Evolutionary conservation across 306 rosid species (phyloP).

Genomic region (Malus asiatica): DNA sequence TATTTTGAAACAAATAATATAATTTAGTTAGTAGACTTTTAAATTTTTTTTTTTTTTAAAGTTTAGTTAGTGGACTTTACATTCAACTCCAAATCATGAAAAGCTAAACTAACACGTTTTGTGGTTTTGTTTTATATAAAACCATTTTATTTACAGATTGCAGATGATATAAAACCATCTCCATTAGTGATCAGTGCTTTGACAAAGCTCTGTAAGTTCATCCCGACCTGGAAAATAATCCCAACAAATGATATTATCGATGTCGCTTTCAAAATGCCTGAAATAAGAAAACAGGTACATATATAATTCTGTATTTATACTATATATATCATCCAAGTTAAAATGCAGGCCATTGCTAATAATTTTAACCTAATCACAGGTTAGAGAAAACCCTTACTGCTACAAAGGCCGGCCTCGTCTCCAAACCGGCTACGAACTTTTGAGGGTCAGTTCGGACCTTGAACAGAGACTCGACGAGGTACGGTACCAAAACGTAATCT

Average conservation of each 20-base stretch:
- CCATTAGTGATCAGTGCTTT: constrained; percentile 21
- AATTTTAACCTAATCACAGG: constrained; percentile 16
- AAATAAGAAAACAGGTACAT: constrained; percentile 54
- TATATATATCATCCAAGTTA: not conserved
- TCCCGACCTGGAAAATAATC: constrained; percentile 69
- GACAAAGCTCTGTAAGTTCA: constrained; percentile 41
- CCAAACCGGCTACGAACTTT: constrained; percentile 66
- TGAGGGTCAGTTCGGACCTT: constrained; percentile 39
- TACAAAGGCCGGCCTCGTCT: constrained; percentile 79
- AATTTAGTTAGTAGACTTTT: not conserved
- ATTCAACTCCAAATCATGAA: not conserved
- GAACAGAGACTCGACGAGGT: constrained; percentile 54
- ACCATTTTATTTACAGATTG: constrained; percentile 41
- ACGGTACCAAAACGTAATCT: not conserved
- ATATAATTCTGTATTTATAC: too few species aligned
- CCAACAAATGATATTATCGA: constrained; percentile 65
- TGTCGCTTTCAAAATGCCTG: constrained; percentile 53
- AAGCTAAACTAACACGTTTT: not conserved
- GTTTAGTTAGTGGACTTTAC: not conserved
- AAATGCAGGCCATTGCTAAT: not conserved
- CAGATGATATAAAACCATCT: constrained; percentile 61
- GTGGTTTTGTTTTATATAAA: not conserved
- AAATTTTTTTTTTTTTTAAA: too few species aligned
- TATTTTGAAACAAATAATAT: not conserved
- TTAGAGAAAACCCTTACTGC: constrained; percentile 54